phyloP scores from a whole-genome alignment of 2,329 filamentous ascomycete species.

The Podosphaera xanthii region DNA sequence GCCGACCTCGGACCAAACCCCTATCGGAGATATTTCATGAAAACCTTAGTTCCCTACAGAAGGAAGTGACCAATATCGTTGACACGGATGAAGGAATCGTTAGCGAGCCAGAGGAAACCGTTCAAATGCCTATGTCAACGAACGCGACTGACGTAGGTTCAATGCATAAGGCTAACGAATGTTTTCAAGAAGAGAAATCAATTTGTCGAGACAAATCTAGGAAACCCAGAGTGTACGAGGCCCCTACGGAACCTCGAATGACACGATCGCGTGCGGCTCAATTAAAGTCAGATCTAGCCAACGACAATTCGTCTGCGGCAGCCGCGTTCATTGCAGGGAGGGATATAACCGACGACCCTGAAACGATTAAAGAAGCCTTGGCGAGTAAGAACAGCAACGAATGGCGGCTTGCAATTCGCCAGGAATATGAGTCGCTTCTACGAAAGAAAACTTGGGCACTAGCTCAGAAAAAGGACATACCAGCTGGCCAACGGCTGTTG shows the following conservation, averaged over 20 bases:
- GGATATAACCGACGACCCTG: background rate
- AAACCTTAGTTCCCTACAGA: background rate
- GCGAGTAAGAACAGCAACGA: background rate
- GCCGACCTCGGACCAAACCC: background rate
- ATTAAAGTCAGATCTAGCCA: background rate
- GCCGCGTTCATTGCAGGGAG: background rate
- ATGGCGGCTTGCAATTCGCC: background rate
- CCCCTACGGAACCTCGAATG: background rate
- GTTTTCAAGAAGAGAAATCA: no score
- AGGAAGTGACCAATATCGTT: background rate
- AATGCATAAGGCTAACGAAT: no score
- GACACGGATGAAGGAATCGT: background rate
- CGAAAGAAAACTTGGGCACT: background rate
- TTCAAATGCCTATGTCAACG: no score
- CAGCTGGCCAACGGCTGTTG: background rate
- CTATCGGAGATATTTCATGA: background rate
- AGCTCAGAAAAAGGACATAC: background rate
- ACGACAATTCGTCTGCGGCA: background rate
- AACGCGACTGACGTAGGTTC: no score
- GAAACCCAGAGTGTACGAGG: background rate
- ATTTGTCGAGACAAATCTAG: no score
- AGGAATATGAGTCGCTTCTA: background rate
- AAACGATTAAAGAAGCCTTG: background rate
- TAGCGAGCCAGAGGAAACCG: no score
- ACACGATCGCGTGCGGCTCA: background rate